A percentile compares a stretch with the other conserved stretches of the same genome.
phyloP scores from a whole-genome alignment of 208 protist species.

The Crithidia acanthocephali region DNA sequence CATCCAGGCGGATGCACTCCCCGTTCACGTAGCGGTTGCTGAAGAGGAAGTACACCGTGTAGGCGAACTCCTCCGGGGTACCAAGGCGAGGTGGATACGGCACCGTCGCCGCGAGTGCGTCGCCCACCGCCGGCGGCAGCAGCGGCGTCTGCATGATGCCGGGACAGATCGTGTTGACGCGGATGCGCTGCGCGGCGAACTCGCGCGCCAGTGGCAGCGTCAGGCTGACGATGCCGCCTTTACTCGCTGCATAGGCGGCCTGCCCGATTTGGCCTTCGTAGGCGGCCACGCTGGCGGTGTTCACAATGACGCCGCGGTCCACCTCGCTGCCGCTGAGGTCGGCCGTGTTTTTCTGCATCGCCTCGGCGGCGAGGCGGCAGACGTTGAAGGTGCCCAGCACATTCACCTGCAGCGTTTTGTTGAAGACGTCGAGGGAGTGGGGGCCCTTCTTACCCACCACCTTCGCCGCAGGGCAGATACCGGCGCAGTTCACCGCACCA shows the following conservation, averaged over 20 bases:
- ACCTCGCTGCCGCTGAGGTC: constrained; percentile 16
- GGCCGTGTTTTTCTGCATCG: constrained; percentile 45
- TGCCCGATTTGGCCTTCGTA: constrained; percentile 92
- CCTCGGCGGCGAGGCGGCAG: constrained; percentile 52
- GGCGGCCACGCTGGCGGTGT: constrained; percentile 77
- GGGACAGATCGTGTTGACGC: constrained; percentile 78
- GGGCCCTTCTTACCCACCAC: constrained; percentile 43
- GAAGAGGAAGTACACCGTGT: constrained; percentile 61
- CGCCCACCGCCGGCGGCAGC: constrained; percentile 38
- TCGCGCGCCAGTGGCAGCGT: constrained; percentile 79
- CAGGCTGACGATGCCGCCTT: constrained; percentile 75
- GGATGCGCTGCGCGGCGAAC: constrained; percentile 60
- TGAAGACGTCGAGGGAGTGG: constrained; percentile 57
- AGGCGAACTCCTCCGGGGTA: constrained; percentile 71
- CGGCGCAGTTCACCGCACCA: constrained; percentile 80
- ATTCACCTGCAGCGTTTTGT: constrained; percentile 71
- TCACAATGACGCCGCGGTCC: constrained; percentile 87
- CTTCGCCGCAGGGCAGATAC: constrained; percentile 44
- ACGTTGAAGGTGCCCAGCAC: constrained; percentile 86
- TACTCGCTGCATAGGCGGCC: constrained; percentile 80
- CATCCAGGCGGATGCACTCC: constrained; percentile 54
- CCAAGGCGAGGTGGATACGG: constrained; percentile 73
- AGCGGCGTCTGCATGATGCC: constrained; percentile 85
- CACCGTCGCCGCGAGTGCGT: constrained; percentile 43
- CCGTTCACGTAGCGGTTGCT: constrained; percentile 86